Base-by-base conservation (phyloP, 2,329 filamentous ascomycete genomes). In the Daldinia eschscholtzii region DNA sequence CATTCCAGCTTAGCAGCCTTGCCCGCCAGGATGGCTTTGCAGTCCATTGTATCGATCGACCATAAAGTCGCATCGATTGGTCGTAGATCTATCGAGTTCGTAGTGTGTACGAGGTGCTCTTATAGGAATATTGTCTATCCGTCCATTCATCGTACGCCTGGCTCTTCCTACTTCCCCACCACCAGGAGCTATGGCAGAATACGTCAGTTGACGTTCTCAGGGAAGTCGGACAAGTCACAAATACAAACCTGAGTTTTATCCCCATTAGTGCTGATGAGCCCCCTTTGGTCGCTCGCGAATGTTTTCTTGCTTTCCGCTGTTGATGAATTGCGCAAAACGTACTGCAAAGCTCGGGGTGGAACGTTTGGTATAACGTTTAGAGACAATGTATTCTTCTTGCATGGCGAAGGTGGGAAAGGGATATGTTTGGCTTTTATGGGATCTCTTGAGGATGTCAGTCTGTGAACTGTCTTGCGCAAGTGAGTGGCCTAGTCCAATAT, bases 301-400 rank as follows among this genome's bases (percentile, higher is more conserved):
- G 44, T 66, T 70, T 20, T 73, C 72, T 59, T 73, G 70, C 64
- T 73, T 73, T 30, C 72, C 72, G 20, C 67, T 70, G 46, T 33
- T 68, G 53, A 70, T 57, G 55, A 73, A 73, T 39, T 72, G 70
- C 30, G 69, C 62, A 44, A 72, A 70, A 57, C 70, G 72, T 66
- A 72, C 70, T 6, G 59, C 65, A 13, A 67, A 48, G 42, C 61
- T 65, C 13, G 52, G 50, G 2, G 57, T 70, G 53, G 61, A 66
- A 23, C 35, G 41, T 61, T 42, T 60, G 30, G 35, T 46, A 33
- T 59, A 67, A 41, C 67, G 66, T 44, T 67, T 70, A 12, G 64
- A 66, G 61, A 71, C 52, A 39, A 69, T 73, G 61, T 72, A 70
- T 15, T 72, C 64, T 48, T 70, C 64, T 61, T 72, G 70, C 67